A percentile compares a stretch with the other conserved stretches of the same genome.
These are phyloP conservation scores for Aristolochia fimbriata DNA, from an alignment of 164 flowering plant genomes.

Conservation along the genomic window DNA sequence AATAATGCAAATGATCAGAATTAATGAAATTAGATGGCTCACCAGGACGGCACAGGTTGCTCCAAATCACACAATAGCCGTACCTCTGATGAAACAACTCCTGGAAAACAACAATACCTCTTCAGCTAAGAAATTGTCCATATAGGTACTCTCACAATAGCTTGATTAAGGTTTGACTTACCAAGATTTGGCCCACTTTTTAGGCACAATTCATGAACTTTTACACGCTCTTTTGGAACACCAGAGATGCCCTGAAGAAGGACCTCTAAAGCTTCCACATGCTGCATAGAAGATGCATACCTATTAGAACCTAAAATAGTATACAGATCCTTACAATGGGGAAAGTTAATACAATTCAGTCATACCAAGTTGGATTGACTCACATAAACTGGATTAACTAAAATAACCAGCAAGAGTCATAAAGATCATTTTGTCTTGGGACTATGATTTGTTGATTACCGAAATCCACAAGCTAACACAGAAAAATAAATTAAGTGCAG, in stretches of 20 bases:
- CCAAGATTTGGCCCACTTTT: slow-evolving; percentile 86
- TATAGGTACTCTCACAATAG: background rate
- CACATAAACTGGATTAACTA: too few relatives aligned
- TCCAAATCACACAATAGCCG: slow-evolving; percentile 81
- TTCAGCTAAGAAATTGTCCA: background rate
- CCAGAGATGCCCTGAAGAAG: slow-evolving; percentile 96
- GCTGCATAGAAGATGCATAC: slow-evolving; percentile 30
- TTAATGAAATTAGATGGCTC: slow-evolving; percentile 1
- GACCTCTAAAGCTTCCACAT: slow-evolving; percentile 94
- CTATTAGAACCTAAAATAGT: too few relatives aligned
- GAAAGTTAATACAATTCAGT: too few relatives aligned
- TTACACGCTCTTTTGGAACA: slow-evolving; percentile 64
- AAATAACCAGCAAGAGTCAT: too few relatives aligned
- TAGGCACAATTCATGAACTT: slow-evolving; percentile 81
- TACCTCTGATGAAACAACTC: slow-evolving; percentile 73
- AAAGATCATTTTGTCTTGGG: too few relatives aligned
- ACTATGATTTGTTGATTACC: too few relatives aligned
- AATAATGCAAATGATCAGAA: too few relatives aligned
- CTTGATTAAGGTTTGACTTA: slow-evolving; percentile 13
- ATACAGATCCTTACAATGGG: too few relatives aligned
- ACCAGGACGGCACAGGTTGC: slow-evolving; percentile 86
- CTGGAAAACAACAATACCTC: slow-evolving; percentile 24
- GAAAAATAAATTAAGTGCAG: too few relatives aligned
- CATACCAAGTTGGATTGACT: too few relatives aligned
- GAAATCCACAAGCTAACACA: too few relatives aligned